Evolutionary conservation across 768 basidiomycete genomes (phyloP).

Genomic region (Nevesoporus exiguus): DNA sequence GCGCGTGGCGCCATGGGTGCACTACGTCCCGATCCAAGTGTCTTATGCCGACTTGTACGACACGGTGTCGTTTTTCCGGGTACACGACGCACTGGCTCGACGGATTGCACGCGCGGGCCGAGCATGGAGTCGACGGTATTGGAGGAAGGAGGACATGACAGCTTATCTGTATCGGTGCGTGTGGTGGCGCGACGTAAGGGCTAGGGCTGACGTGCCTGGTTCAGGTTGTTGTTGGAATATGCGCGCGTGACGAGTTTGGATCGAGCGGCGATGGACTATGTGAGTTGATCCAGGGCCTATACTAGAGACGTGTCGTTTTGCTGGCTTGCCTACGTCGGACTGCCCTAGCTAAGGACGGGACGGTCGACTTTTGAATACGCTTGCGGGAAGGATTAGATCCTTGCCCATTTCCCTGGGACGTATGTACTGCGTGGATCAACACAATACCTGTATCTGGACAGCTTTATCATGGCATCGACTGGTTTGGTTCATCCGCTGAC

Average conservation of each 20-base stretch:
- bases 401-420: too few species aligned
- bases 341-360: too few species aligned
- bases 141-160: conserved; percentile 58
- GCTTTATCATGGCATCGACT: too few species aligned
- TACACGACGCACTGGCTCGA: conserved; percentile 56
- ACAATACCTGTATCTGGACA: too few species aligned
- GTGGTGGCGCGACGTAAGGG: background rate
- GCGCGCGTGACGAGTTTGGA: conserved; percentile 49
- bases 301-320: too few species aligned
- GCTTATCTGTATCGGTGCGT: conserved; percentile 57
- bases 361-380: too few species aligned
- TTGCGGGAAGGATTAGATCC: too few species aligned
- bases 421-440: too few species aligned
- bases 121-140: conserved; percentile 54
- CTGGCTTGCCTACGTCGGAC: too few species aligned
- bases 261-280: conserved; percentile 41
- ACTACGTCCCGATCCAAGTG: conserved; percentile 67
- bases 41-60: conserved; percentile 70
- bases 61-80: conserved; percentile 67
- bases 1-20: conserved; percentile 64
- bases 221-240: conserved; percentile 54
- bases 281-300: background rate
- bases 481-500: too few species aligned
- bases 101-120: conserved; percentile 56
- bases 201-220: background rate